Base-by-base conservation (phyloP, 2,329 filamentous ascomycete genomes). In the Harringtonia aguacate region DNA sequence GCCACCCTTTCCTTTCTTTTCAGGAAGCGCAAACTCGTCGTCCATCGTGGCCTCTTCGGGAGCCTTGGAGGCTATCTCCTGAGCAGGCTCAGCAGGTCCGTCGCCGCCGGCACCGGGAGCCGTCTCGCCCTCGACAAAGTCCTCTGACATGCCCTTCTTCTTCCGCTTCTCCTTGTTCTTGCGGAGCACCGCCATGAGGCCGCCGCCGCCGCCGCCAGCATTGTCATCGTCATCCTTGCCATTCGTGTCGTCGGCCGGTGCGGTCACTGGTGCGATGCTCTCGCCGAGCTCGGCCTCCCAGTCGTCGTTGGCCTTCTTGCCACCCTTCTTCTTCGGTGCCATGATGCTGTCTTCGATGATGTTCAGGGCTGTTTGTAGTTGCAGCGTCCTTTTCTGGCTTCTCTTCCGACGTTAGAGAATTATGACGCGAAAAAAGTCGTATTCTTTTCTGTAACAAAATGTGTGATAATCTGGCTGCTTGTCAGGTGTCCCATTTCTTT, bases 221-320 rank as follows among this genome's bases (percentile, higher is more conserved):
- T 63, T 66, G 37, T 66, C 69, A 20, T 74, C 70, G 44, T 69
- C 58, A 58, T 66, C 68, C 18, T 38, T 31, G 37, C 66, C 70
- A 27, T 66, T 65, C 24, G 67, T 68, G 40, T 67, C 61, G 44
- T 65, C 47, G 29, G 20, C 33, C n/a, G 52, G 66, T 54, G 75
- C 67, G 41, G 72, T 70, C 44, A 73, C 68, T 8, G 84, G 79
- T 51, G 77, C 76, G 57, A 80, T 73, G 48, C 73, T 70, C 68
- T 95, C 90, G 57, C 88, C 89, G 44, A 95, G 73, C 51, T 95
- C 88, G 45, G 85, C 81, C 65, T 97, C 92, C 90, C 90, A 95
- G 72, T 95, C 87, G 58, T 95, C 86, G 60, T 85, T 78, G 73
- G 90, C 94, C 67, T 81, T 84, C 62, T 82, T 84, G 55, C 69